Base-by-base conservation (phyloP, 2,329 filamentous ascomycete species). In the Fusarium mundagurra region DNA sequence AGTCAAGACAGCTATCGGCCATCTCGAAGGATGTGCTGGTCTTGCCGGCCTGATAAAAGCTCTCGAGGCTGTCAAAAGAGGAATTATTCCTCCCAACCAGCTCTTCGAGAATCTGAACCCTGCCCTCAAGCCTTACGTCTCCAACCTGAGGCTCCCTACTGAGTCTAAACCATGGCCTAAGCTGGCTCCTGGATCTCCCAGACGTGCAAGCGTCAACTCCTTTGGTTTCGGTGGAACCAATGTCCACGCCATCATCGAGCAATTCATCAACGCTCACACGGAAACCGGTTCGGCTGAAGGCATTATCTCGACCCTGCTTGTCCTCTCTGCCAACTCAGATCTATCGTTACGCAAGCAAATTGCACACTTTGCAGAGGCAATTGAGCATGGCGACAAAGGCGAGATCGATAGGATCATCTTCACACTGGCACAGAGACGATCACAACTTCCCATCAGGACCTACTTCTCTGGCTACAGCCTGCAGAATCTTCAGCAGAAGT, bases 191-290 rank as follows among this genome's bases (percentile, higher is more conserved):
- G 50, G 50, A 12, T 31, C 20, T 10, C 8, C 24, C 5, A 45
- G 60, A n/a, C 61, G 61, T 2, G 61, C 51, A 18, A 64, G 61
- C 20, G 54, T 64, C 9, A 64, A 64, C 20, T 60, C 54, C 0
- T 64, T 64, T 22, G 61, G 61, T 5, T 64, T 64, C 31, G 61
- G 61, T 8, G 61, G 61, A 4, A 64, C 61, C 10, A 64, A 64
- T 11, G 61, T 20, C 16, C 61, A 64, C 8, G 51, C 33, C 6
- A 63, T 63, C 8, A 39, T 63, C 8, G 61, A 63, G 51, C 27
- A 58, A 8, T 63, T 33, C 7, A 8, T 47, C 20, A n/a, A 47
- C 27, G 1, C 12, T 31, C 8, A 22, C 7, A 18, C 7, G 16
- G 16, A 44, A 24, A 12, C 18, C 17, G 16, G 10, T 20, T 24